A percentile compares a stretch with the other conserved stretches of the same genome.
These are phyloP conservation scores for Cubamyces sp. DNA, from an alignment of 768 basidiomycete genomes.

Conservation along the genomic window DNA sequence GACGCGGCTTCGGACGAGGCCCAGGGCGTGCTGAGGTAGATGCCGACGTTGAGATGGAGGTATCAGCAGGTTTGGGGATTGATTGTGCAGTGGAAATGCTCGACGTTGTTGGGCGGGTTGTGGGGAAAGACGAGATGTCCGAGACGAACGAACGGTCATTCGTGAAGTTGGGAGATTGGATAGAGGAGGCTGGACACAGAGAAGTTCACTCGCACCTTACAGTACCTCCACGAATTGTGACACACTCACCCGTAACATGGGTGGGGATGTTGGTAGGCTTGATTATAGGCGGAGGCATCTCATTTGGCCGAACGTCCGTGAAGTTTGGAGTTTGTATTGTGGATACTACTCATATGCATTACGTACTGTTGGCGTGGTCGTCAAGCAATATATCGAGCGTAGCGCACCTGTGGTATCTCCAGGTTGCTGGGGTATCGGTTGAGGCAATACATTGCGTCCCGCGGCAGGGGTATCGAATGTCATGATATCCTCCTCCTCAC, in stretches of 20 bases:
- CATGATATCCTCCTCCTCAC: conserved; percentile 27
- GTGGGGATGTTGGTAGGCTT: background rate
- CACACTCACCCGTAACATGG: background rate
- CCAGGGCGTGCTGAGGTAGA: background rate
- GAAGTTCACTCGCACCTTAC: background rate
- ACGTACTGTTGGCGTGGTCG: background rate
- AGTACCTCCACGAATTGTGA: background rate
- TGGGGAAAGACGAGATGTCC: conserved; percentile 18
- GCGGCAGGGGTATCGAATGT: conserved; percentile 4
- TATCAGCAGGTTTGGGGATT: background rate
- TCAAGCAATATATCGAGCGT: background rate
- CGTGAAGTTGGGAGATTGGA: conserved; percentile 13
- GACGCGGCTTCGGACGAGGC: conserved; percentile 15
- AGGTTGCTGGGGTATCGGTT: background rate
- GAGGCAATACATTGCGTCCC: background rate
- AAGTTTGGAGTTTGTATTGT: conserved; percentile 20
- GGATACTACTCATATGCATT: conserved; percentile 1
- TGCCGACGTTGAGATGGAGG: conserved; percentile 13
- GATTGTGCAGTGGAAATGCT: conserved; percentile 4
- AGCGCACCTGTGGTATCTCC: background rate
- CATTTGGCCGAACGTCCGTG: background rate
- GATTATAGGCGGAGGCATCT: background rate
- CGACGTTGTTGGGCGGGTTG: background rate
- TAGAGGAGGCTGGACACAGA: background rate
- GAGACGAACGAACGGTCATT: conserved; percentile 2